A percentile compares a stretch with the other conserved stretches of the same genome.
phyloP scores from a whole-genome alignment of 106 monocot genomes.

The Platanthera zijinensis region DNA sequence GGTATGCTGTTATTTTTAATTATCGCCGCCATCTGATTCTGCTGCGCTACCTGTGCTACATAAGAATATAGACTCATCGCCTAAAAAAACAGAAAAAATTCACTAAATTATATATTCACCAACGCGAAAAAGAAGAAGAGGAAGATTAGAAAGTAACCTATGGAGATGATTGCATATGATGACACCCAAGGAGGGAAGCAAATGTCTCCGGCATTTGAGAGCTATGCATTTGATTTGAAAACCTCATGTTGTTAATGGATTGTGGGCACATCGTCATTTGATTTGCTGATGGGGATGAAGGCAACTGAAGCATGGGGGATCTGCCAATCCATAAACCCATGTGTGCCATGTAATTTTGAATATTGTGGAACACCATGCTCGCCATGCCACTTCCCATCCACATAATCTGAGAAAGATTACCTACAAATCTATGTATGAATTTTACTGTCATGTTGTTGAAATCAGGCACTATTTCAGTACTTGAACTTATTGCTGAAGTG shows the following conservation, averaged over 20 bases:
- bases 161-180: slow-evolving; percentile 40
- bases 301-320: slow-evolving; percentile 22
- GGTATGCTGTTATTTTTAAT: slow-evolving; percentile 13
- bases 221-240: slow-evolving; percentile 39
- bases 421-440: not conserved
- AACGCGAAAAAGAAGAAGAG: no score
- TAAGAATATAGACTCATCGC: slow-evolving; percentile 39
- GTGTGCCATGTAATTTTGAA: slow-evolving; percentile 43
- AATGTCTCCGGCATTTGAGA: slow-evolving; percentile 24
- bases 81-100: slow-evolving; percentile 18
- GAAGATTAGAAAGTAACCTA: slow-evolving; percentile 16
- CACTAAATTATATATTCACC: no score
- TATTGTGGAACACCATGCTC: slow-evolving; percentile 62
- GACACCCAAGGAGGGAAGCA: slow-evolving; percentile 26
- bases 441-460: no score
- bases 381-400: slow-evolving; percentile 93
- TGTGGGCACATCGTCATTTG: slow-evolving; percentile 8
- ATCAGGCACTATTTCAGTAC: no score
- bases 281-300: slow-evolving; percentile 9
- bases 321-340: slow-evolving; percentile 35
- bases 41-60: slow-evolving; percentile 30
- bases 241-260: slow-evolving; percentile 13
- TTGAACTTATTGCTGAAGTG: no score
- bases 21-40: slow-evolving; percentile 28
- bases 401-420: slow-evolving; percentile 55